phyloP scores from a whole-genome alignment of 345 rosid genomes.

The Citrus sp. region DNA sequence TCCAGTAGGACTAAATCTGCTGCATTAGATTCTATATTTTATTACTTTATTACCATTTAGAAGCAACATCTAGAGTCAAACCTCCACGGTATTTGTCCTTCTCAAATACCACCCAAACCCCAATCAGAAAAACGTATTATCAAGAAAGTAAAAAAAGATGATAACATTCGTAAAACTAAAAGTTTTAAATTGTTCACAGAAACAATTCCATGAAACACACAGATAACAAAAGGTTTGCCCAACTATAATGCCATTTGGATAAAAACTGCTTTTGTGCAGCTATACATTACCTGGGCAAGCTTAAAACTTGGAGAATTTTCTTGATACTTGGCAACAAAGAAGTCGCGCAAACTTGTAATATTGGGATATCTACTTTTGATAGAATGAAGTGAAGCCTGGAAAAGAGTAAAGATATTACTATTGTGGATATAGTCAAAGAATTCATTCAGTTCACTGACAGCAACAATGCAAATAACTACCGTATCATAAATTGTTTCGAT shows the following conservation, averaged over 20 bases:
- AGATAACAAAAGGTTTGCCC: neutral
- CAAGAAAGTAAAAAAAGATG: neutral
- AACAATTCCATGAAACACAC: neutral
- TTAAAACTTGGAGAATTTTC: constrained; percentile 87
- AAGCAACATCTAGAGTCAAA: neutral
- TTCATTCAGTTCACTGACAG: constrained; percentile 9
- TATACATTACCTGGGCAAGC: constrained; percentile 82
- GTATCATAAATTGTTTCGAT: constrained; percentile 99
- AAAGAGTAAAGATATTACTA: constrained; percentile 16
- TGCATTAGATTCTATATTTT: neutral
- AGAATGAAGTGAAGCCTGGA: constrained; percentile 96
- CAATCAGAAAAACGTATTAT: neutral
- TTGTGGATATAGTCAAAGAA: constrained; percentile 5
- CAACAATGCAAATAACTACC: constrained; percentile 36
- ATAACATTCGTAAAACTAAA: neutral
- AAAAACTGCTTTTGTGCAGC: constrained; percentile 6
- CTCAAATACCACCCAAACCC: neutral
- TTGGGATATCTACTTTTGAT: constrained; percentile 92
- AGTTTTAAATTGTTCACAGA: neutral
- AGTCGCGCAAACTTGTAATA: constrained; percentile 80
- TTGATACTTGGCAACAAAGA: constrained; percentile 85
- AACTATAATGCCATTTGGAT: neutral
- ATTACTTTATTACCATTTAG: neutral
- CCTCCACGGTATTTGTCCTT: neutral
- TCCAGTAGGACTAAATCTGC: neutral